These are phyloP conservation scores for Larix kaempferi DNA, from an alignment of 75 land plant genomes.

Conservation along the genomic window DNA sequence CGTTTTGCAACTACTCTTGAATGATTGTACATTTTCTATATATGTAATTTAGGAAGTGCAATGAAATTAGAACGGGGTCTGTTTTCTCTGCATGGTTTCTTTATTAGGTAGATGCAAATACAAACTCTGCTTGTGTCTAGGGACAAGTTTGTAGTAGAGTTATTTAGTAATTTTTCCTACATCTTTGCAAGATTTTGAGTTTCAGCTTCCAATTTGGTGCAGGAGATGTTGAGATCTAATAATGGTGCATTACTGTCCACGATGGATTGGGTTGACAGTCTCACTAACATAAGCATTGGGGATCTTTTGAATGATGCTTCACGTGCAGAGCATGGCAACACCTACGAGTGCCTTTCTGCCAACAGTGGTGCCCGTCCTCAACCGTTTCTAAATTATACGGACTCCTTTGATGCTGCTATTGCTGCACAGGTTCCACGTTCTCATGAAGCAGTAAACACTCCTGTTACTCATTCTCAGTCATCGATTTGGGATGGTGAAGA, in stretches of 20 bases:
- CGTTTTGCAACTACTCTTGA: background rate
- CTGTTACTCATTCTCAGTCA: constrained; percentile 23
- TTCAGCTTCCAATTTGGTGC: background rate
- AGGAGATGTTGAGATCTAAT: constrained; percentile 18
- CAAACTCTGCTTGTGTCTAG: background rate
- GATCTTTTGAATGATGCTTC: constrained; percentile 57
- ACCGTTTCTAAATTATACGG: constrained; percentile 41
- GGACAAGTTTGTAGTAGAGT: background rate
- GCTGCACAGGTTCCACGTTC: constrained; percentile 58
- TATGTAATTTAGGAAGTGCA: background rate
- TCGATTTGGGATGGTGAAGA: constrained; percentile 82
- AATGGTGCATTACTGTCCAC: constrained; percentile 24
- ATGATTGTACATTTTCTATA: background rate
- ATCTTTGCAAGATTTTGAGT: background rate
- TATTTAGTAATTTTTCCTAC: background rate
- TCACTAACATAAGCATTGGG: constrained; percentile 70
- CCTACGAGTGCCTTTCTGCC: constrained; percentile 12
- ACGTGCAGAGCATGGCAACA: constrained; percentile 21
- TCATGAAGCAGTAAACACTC: constrained; percentile 19
- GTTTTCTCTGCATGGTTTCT: background rate
- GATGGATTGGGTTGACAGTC: constrained; percentile 78
- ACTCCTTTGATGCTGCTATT: constrained; percentile 88
- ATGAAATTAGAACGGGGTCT: constrained; percentile 2
- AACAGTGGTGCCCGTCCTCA: constrained; percentile 25
- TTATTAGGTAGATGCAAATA: background rate